Evolutionary conservation across 768 basidiomycete species (phyloP), one percentile per base, ranked within the genome.

Genomic region (Trametes elegans): DNA sequence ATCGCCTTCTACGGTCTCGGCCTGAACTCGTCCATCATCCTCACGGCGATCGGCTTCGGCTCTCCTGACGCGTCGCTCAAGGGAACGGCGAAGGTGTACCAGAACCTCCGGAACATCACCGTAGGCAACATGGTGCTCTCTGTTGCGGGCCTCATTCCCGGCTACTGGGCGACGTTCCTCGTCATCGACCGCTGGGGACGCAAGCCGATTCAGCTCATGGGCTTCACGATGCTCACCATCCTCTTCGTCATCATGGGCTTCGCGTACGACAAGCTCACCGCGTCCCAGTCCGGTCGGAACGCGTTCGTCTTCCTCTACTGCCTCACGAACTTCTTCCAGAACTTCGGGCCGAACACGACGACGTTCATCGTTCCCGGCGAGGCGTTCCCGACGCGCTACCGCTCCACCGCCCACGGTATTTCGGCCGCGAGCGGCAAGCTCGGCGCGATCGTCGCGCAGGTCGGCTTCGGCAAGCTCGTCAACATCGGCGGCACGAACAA

Each of bases 1-100:
- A 84, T 94, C 51, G 90, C 91, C 8, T 94, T 90, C 74, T 93
- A 94, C 68, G 92, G 91, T 47, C 79, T 96, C 32, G 87, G 90
- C 51, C 79, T 96, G 52, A 95, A 95, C 73, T 88, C 85, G 3
- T 77, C 82, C 31, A 82, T 84, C 66, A 87, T 95, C 59, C 76
- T 95, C 44, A 69, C 74, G 48, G 80, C 87, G 27, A 93, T 93
- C 64, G 84, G 85, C 34, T 91, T 87, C 66, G 90, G 90, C 46
- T 68, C 70, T 9, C 70, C 81, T 16, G 7, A 53, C 9, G 59
- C 65, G 14, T 65, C 57, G 73, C 77, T 45, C 58, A 69, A 32
- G 65, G 54, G 36, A 1, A 43, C 71, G 13, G 54, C 59, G 13
- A 70, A 68, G 32, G 75, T 85, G 18, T 90, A 83, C 67, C 57